Evolutionary conservation across 2,329 filamentous ascomycete genomes (phyloP), one percentile per base, ranked within the genome.

Genomic region (Talaromyces rugulosus): DNA sequence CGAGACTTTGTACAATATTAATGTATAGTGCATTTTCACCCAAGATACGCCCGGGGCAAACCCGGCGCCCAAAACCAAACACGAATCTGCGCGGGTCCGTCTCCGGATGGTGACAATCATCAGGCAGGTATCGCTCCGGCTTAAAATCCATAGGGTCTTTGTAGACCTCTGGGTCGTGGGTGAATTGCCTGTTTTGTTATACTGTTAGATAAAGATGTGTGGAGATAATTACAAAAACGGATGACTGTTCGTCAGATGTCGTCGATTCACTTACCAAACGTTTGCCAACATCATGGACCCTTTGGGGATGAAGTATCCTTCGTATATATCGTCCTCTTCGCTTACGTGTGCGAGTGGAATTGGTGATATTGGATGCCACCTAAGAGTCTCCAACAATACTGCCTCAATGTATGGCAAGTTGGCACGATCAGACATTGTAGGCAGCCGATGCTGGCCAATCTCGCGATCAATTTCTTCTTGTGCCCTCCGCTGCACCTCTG

Each of bases 221-320:
- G n/a, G n/a, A 44, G 6, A 47, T 16, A 4, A 23, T 47, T 18
- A 16, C 9, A 23, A 16, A 5, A 50, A 27, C 23, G 18, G 7
- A 3, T 50, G 18, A 5, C 8, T 9, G 3, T 55, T 33, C 12
- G n/a, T 55, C 30, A 23, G 3, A 2, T 59, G 16, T 28, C 36
- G 28, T 30, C 7, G 31, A n/a, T 34, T 28, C 4, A 52, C 47
- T 23, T 36, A 44, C 57, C 57, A 59, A 30, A 28, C 27, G 31
- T 59, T 59, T 14, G 30, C 42, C 27, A 59, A 75, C 7, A 81
- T 69, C 28, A 78, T 69, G 7, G 77, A 78, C 3, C 85, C 85
- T 16, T 80, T 81, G 9, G 83, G 84, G 58, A 87, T 85, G 62
- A 81, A 79, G 71, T 84, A 82, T 34, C 80, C 83, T 23, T 82